Evolutionary conservation across 2,329 filamentous ascomycete species (phyloP).

Genomic region (Aspergillaceae sp.): DNA sequence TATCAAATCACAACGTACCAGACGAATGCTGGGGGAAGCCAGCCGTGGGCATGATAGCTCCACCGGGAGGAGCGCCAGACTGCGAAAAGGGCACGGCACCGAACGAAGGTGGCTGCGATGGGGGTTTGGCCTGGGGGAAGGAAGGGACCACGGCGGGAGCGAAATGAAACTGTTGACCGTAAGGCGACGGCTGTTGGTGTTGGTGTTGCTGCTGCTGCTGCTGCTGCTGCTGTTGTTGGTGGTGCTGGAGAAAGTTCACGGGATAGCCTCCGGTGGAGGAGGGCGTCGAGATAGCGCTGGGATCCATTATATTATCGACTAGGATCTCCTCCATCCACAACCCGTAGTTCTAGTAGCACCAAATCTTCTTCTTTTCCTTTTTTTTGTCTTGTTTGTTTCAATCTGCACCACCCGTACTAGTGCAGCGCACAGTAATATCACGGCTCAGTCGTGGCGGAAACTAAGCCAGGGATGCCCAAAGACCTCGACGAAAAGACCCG

Average conservation of each 20-base stretch:
- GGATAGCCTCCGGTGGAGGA: slow-evolving; percentile 14
- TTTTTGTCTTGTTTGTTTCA: not conserved
- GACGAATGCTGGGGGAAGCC: slow-evolving; percentile 27
- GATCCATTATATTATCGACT: slow-evolving; percentile 17
- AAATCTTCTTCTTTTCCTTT: not conserved
- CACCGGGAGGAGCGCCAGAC: slow-evolving; percentile 22
- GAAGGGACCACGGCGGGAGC: slow-evolving; percentile 25
- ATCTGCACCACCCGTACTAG: not conserved
- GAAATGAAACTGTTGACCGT: slow-evolving; percentile 25
- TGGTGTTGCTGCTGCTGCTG: slow-evolving; percentile 9
- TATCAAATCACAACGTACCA: slow-evolving; percentile 19
- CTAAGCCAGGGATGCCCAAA: slow-evolving; percentile 7
- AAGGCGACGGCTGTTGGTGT: slow-evolving; percentile 16
- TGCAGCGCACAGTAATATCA: not conserved
- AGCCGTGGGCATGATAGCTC: slow-evolving; percentile 28
- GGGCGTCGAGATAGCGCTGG: slow-evolving; percentile 19
- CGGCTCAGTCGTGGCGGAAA: slow-evolving; percentile 5
- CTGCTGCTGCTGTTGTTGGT: slow-evolving; percentile 8
- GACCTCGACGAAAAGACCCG: not conserved
- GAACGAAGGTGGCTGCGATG: slow-evolving; percentile 27
- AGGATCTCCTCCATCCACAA: too few species aligned
- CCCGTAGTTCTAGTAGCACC: not conserved
- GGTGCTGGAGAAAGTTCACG: slow-evolving; percentile 9
- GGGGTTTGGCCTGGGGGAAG: slow-evolving; percentile 25
- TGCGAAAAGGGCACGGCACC: slow-evolving; percentile 26